Conservation (phyloP, 352 stramenopile species). For the Phytopythium delawarense region DNA sequence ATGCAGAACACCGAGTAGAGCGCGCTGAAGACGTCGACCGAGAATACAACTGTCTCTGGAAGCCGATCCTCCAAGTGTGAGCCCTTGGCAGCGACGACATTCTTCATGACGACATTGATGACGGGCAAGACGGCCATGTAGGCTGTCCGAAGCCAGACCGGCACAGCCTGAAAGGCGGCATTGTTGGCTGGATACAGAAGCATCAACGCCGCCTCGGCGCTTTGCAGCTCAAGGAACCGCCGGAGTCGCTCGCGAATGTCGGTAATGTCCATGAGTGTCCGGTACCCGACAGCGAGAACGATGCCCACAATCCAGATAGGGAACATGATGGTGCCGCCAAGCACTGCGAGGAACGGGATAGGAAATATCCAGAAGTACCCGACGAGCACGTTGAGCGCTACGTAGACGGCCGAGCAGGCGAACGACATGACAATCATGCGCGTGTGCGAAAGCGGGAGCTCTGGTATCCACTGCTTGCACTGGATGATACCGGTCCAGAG, state of each 20-base stretch:
- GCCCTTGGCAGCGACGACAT: conserved; percentile 24
- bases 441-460: conserved; percentile 15
- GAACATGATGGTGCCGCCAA: conserved; percentile 20
- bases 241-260: conserved; percentile 16
- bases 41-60: conserved; percentile 28
- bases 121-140: conserved; percentile 23
- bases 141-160: conserved; percentile 8
- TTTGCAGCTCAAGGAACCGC: conserved; percentile 14
- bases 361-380: conserved; percentile 28
- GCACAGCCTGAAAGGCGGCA: conserved; percentile 20
- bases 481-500: conserved; percentile 13
- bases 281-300: conserved; percentile 15
- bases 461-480: conserved; percentile 19
- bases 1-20: conserved; percentile 34
- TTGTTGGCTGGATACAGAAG: conserved; percentile 33
- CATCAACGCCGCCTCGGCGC: conserved; percentile 22
- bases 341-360: conserved; percentile 29
- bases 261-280: conserved; percentile 7
- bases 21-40: conserved; percentile 32
- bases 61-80: conserved; percentile 21
- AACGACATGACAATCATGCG: conserved; percentile 14
- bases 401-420: conserved; percentile 8
- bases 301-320: conserved; percentile 11
- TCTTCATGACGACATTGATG: conserved; percentile 38
- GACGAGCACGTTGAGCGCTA: conserved; percentile 15